Evolutionary conservation across 306 rosid genomes (phyloP), one percentile per base, ranked within the genome.

Genomic region (Begonia fuchsioides): DNA sequence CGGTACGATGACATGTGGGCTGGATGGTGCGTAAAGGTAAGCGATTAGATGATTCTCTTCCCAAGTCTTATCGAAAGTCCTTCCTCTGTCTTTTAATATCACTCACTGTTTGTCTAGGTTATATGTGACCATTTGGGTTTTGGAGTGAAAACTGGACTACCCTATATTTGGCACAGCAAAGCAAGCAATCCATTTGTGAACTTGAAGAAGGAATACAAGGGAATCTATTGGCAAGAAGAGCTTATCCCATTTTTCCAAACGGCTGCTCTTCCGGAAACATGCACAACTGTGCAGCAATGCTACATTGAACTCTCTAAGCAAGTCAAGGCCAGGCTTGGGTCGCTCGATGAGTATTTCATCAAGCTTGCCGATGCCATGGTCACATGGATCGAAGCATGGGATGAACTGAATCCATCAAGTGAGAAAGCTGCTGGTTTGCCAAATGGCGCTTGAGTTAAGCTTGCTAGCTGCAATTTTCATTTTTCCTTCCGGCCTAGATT

Each of bases 1-100:
- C 84, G 95, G 32, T 86, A 81, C 12, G 93, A 86, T 17, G 95
- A 86, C 49, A 86, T 86, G 95, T 86, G 95, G 95, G 95, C 95
- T 49, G 95, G 95, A 17, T 86, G 95, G 95, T 86, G 95, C 59
- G 55, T 79, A 14, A 86, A 86, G 95, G 95, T 86, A 78, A 32
- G 19, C 15, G 44, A 32, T n/a, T 12, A 45, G 11, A 47, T 26
- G 60, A 15, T 45, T 20, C 11, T 39, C 51, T 14, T 47, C 51
- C 51, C 26, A 10, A 19, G 26, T 26, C 17, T 44, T 44, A 51
- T 43, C 1, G 8, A 12, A 13, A 11, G 6, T 48, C 39, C 51
- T 10, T n/a, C 13, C 35, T 19, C 35, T 50, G 5, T 0, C 39
- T 2, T 19, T 38, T 19, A 13, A n/a, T n/a, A n/a, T n/a, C 19